A percentile compares a stretch with the other conserved stretches of the same genome.
phyloP scores from a whole-genome alignment of 2,329 filamentous ascomycete species.

The Botryotinia convoluta region DNA sequence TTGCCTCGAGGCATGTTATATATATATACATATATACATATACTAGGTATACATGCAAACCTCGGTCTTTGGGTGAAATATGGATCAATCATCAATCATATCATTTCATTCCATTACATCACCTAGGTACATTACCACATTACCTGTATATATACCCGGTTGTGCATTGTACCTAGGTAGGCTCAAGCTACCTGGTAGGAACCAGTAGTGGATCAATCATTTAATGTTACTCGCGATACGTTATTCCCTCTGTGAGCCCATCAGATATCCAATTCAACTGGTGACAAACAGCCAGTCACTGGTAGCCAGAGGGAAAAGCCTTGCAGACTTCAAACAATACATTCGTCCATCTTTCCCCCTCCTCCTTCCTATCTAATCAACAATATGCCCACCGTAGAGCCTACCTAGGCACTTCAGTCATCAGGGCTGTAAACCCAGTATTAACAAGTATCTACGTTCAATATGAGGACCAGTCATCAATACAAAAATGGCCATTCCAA shows the following conservation, averaged over 20 bases:
- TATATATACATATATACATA: not conserved
- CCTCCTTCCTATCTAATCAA: not conserved
- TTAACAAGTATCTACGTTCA: not conserved
- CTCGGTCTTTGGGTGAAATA: not conserved
- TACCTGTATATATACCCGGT: not conserved
- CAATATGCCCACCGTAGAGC: not conserved
- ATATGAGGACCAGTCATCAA: not conserved
- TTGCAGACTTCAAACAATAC: not conserved
- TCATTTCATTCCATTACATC: not conserved
- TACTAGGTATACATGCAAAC: not conserved
- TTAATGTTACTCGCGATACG: not conserved
- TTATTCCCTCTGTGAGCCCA: not conserved
- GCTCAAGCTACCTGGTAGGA: not conserved
- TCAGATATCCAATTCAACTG: not conserved
- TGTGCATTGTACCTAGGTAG: not conserved
- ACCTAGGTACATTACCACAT: not conserved
- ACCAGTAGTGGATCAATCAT: not conserved
- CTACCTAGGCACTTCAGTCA: not conserved
- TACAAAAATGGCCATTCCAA: not conserved
- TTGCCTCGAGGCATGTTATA: not conserved
- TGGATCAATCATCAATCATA: not conserved
- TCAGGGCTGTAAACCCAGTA: not conserved
- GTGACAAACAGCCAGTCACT: not conserved
- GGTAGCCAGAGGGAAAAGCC: not conserved
- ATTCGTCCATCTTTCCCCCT: not conserved